Percentiles rank a stretch among this genome's conserved stretches.
These are phyloP conservation scores for Macrophomina pseudophaseolina DNA, from an alignment of 2,329 filamentous ascomycete genomes.

Conservation along the genomic window DNA sequence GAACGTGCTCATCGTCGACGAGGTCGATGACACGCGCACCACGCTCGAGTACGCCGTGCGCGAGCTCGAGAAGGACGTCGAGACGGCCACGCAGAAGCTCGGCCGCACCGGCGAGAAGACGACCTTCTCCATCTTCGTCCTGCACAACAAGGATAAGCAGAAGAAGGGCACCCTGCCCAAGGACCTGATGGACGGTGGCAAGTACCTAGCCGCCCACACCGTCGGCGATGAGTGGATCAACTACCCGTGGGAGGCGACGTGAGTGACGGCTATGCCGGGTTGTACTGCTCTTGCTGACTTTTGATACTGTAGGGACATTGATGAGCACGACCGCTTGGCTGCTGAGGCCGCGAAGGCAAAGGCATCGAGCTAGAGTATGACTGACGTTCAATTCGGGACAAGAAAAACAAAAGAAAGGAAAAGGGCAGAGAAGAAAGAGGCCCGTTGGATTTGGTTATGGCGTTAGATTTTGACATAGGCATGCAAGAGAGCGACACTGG, in stretches of 20 bases:
- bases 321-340: conserved; percentile 82
- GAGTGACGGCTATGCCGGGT: conserved; percentile 39
- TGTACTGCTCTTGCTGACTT: background rate
- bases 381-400: background rate
- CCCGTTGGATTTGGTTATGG: background rate
- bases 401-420: background rate
- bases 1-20: conserved; percentile 89
- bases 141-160: conserved; percentile 97
- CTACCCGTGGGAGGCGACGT: conserved; percentile 96
- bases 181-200: conserved; percentile 73
- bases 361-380: background rate
- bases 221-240: conserved; percentile 97
- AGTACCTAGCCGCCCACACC: conserved; percentile 86
- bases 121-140: conserved; percentile 90
- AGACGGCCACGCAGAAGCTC: conserved; percentile 74
- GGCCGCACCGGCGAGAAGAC: conserved; percentile 75
- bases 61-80: conserved; percentile 94
- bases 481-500: conserved; percentile 12
- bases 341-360: conserved; percentile 14
- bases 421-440: background rate
- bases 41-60: conserved; percentile 92
- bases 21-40: conserved; percentile 94
- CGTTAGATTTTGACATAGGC: background rate
- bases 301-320: conserved; percentile 68
- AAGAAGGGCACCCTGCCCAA: conserved; percentile 89